Evolutionary conservation across 257 asterid genomes (phyloP).

Genomic region (Ligustrum vulgare): DNA sequence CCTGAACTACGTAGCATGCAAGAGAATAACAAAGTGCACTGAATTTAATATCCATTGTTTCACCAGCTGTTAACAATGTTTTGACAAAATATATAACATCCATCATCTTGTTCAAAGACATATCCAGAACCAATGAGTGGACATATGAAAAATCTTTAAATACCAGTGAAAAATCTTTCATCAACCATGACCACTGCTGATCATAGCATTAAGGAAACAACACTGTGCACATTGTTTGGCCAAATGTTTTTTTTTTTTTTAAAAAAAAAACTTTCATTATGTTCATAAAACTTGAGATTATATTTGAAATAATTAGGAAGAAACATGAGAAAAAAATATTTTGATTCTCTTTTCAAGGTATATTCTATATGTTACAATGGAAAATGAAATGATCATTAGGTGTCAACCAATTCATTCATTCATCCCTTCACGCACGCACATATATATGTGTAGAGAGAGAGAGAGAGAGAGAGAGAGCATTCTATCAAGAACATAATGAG

Average conservation of each 20-base stretch:
- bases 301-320: neutral
- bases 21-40: neutral
- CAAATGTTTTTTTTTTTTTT: neutral
- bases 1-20: conserved; percentile 5
- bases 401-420: neutral
- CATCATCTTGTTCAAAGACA: conserved; percentile 14
- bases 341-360: conserved; percentile 3
- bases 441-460: neutral
- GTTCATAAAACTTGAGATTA: neutral
- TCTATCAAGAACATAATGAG: conserved; percentile 9
- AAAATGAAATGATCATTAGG: neutral
- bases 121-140: conserved; percentile 9
- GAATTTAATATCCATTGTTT: conserved; percentile 4
- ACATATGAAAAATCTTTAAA: neutral
- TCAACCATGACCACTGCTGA: conserved; percentile 5
- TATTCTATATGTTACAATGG: neutral
- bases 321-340: conserved; percentile 16
- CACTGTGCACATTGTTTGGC: neutral
- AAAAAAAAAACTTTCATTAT: neutral
- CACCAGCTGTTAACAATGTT: conserved; percentile 8
- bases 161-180: neutral
- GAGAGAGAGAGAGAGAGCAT: neutral
- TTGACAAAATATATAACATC: conserved; percentile 1
- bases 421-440: neutral
- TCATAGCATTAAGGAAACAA: conserved; percentile 8